A percentile compares a stretch with the other conserved stretches of the same genome.
Evolutionary conservation across 1,139 yeast species (phyloP).

Genomic region (Candida sp.): DNA sequence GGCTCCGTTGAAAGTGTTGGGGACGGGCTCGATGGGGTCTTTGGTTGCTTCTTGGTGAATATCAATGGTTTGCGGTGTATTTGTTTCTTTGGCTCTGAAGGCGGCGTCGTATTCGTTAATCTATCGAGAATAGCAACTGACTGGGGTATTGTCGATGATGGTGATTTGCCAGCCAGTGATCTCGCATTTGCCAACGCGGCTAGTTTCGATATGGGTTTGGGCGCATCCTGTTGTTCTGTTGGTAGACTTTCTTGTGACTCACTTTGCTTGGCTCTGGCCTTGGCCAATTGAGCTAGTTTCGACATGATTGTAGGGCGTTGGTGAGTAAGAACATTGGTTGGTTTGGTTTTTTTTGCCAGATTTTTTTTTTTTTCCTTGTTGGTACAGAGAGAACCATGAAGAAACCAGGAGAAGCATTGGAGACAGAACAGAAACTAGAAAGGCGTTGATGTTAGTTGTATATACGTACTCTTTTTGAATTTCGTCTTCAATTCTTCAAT

Average conservation of each 20-base stretch:
- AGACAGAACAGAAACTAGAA: conserved; percentile 3
- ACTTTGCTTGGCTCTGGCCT: conserved; percentile 17
- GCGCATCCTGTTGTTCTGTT: conserved; percentile 3
- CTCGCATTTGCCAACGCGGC: conserved; percentile 53
- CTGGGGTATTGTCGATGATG: conserved; percentile 14
- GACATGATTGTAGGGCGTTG: conserved; percentile 13
- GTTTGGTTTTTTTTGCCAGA: not conserved
- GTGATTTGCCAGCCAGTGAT: conserved; percentile 19
- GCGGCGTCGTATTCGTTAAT: conserved; percentile 11
- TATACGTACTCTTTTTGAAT: conserved; percentile 50
- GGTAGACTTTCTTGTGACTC: conserved; percentile 8
- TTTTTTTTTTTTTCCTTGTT: not conserved
- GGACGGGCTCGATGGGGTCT: not conserved
- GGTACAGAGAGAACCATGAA: not conserved
- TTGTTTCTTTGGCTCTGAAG: not conserved
- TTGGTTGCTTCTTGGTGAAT: conserved; percentile 5
- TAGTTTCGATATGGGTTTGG: conserved; percentile 42
- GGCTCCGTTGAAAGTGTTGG: not conserved
- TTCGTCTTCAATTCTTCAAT: conserved; percentile 53
- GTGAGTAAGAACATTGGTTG: not conserved
- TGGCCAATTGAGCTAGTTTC: conserved; percentile 25
- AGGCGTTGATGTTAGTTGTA: not conserved
- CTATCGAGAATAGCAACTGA: conserved; percentile 26
- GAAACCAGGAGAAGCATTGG: not conserved
- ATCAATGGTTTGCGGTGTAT: conserved; percentile 4